Percentiles rank a stretch among this genome's conserved stretches.
Evolutionary conservation across 2,329 filamentous ascomycete genomes (phyloP).

Genomic region (Scedosporium apiospermum): DNA sequence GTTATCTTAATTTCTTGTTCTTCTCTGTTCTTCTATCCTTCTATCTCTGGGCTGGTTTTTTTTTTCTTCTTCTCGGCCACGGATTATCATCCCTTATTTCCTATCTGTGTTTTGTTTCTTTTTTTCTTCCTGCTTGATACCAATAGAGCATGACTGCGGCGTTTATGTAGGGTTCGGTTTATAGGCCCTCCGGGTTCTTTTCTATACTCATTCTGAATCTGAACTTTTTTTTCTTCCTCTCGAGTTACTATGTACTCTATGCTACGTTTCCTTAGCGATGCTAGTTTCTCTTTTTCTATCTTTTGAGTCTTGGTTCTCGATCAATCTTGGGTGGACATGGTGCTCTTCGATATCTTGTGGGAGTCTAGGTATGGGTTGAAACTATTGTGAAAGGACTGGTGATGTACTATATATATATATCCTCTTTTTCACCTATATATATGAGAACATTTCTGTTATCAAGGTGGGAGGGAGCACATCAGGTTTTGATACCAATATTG

Average conservation of each 20-base stretch:
- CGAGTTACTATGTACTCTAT: too few relatives aligned
- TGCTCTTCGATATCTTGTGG: too few relatives aligned
- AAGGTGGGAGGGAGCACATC: too few relatives aligned
- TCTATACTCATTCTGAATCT: background rate
- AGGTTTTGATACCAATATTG: background rate
- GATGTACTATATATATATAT: background rate
- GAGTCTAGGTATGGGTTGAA: too few relatives aligned
- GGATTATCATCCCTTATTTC: background rate
- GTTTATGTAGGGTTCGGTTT: background rate
- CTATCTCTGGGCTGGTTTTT: background rate
- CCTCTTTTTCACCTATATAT: background rate
- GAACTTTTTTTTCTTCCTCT: background rate
- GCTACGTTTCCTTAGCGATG: too few relatives aligned
- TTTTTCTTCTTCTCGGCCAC: background rate
- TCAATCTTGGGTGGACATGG: too few relatives aligned
- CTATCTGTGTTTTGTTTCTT: background rate
- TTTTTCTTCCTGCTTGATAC: background rate
- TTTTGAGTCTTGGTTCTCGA: too few relatives aligned
- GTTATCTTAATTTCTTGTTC: background rate
- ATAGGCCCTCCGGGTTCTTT: background rate
- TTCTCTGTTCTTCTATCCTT: background rate
- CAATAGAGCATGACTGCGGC: slow-evolving; percentile 3
- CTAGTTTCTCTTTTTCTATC: too few relatives aligned
- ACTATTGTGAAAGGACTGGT: too few relatives aligned
- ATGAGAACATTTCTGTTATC: too few relatives aligned